phyloP scores from a whole-genome alignment of 2,329 filamentous ascomycete species.

The Cercospora canescens region DNA sequence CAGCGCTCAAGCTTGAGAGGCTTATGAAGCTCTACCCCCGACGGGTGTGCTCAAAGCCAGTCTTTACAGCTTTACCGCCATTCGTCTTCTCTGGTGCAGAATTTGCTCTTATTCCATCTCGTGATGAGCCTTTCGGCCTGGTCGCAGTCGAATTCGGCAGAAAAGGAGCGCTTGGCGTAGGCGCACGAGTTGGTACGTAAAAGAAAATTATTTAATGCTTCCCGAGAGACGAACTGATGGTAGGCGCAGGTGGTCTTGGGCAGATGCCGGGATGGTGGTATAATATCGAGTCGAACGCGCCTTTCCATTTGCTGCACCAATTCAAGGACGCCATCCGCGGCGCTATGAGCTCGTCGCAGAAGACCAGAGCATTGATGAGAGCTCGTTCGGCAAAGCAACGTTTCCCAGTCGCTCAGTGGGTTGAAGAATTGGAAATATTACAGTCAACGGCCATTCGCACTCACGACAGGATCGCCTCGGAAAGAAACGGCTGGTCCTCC shows the following conservation, averaged over 20 bases:
- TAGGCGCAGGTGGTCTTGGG: conserved; percentile 51
- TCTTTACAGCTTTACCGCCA: conserved; percentile 63
- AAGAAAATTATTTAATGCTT: too few relatives aligned
- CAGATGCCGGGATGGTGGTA: conserved; percentile 72
- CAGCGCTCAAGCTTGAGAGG: conserved; percentile 61
- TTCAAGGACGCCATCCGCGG: conserved; percentile 62
- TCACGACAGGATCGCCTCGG: conserved; percentile 43
- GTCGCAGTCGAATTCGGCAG: conserved; percentile 68
- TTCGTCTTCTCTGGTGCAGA: conserved; percentile 66
- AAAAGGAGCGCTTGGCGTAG: conserved; percentile 65
- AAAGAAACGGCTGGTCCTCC: conserved; percentile 17
- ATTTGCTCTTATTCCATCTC: conserved; percentile 65
- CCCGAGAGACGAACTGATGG: neutral
- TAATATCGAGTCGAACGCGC: conserved; percentile 63
- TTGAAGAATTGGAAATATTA: conserved; percentile 61
- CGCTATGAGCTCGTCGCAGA: conserved; percentile 56
- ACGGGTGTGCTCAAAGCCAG: conserved; percentile 63
- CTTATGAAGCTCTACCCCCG: conserved; percentile 65
- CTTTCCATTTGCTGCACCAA: conserved; percentile 62
- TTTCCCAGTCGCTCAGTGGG: conserved; percentile 66
- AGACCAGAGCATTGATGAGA: conserved; percentile 61
- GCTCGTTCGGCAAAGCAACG: conserved; percentile 64
- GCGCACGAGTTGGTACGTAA: conserved; percentile 58
- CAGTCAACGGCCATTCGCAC: conserved; percentile 60
- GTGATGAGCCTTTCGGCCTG: conserved; percentile 67